Conservation (phyloP, 768 basidiomycete species). For the Albatrellus ellisii region DNA sequence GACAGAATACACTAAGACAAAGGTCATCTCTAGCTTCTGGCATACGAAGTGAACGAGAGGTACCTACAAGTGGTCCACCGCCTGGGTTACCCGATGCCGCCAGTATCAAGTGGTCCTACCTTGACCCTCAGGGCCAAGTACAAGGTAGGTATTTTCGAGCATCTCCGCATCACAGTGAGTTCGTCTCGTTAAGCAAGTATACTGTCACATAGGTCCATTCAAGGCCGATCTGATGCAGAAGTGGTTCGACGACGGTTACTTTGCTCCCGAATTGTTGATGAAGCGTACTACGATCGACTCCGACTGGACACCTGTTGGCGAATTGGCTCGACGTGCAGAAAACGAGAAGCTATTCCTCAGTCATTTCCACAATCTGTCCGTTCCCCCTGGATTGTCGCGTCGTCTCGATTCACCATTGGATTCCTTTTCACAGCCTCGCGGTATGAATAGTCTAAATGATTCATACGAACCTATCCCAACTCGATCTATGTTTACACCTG, state of each 20-base stretch:
- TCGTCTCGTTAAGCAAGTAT: constrained; percentile 1
- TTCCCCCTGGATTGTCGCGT: constrained; percentile 42
- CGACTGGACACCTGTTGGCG: constrained; percentile 55
- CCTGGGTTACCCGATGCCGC: constrained; percentile 40
- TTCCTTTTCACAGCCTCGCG: constrained; percentile 24
- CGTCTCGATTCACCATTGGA: constrained; percentile 38
- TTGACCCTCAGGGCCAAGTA: constrained; percentile 82
- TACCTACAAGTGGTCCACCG: constrained; percentile 15
- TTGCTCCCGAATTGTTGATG: constrained; percentile 70
- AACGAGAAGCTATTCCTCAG: constrained; percentile 53
- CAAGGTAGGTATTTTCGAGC: constrained; percentile 51
- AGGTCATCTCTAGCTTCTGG: not conserved
- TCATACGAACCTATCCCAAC: constrained; percentile 60
- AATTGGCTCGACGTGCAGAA: constrained; percentile 39
- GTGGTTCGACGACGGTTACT: constrained; percentile 89
- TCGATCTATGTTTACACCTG: constrained; percentile 42
- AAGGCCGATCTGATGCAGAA: constrained; percentile 84
- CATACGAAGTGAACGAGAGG: not conserved
- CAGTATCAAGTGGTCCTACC: constrained; percentile 78
- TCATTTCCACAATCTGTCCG: constrained; percentile 24
- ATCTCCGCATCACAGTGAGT: too few relatives aligned
- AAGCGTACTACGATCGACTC: constrained; percentile 61
- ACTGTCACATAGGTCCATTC: constrained; percentile 59
- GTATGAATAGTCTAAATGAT: constrained; percentile 28
- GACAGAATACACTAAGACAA: not conserved